Conservation (phyloP, 148 eudicot genomes). For the Rhododendron vialii region DNA sequence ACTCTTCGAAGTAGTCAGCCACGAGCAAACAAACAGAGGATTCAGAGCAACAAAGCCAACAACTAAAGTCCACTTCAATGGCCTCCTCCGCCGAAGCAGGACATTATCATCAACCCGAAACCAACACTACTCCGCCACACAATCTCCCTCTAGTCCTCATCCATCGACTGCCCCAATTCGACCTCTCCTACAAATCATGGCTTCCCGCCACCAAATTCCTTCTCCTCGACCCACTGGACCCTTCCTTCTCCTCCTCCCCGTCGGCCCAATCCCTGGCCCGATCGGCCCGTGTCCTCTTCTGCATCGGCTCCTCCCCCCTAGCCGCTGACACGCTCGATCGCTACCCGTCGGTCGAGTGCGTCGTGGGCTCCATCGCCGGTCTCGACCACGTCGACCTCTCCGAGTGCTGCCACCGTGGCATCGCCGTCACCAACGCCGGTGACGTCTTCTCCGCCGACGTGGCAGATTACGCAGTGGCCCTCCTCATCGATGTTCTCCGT, state of each 20-base stretch:
- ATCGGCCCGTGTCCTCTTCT: slow-evolving; percentile 22
- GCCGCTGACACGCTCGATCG: slow-evolving; percentile 29
- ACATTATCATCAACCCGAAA: neutral
- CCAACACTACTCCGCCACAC: neutral
- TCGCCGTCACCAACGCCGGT: slow-evolving; percentile 53
- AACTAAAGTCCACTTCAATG: neutral
- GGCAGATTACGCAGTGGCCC: slow-evolving; percentile 64
- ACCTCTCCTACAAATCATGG: slow-evolving; percentile 15
- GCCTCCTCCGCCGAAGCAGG: neutral
- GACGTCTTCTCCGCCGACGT: slow-evolving; percentile 63
- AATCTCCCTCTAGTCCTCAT: neutral
- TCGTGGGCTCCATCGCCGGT: slow-evolving; percentile 43
- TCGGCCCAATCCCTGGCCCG: slow-evolving; percentile 1
- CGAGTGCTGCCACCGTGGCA: slow-evolving; percentile 59
- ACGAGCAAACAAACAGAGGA: too few species aligned
- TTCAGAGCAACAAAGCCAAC: too few species aligned
- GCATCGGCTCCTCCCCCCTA: slow-evolving; percentile 43
- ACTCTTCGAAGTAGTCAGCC: too few species aligned
- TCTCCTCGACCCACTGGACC: slow-evolving; percentile 42
- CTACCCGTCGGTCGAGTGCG: slow-evolving; percentile 52
- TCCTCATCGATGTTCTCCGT: slow-evolving; percentile 61
- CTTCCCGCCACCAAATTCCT: slow-evolving; percentile 27
- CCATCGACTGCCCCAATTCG: neutral
- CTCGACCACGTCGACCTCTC: slow-evolving; percentile 53
- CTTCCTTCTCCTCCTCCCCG: slow-evolving; percentile 17